A percentile compares a stretch with the other conserved stretches of the same genome.
Conservation (phyloP, 2,329 filamentous ascomycete species). For the Trichoderma sp. region DNA sequence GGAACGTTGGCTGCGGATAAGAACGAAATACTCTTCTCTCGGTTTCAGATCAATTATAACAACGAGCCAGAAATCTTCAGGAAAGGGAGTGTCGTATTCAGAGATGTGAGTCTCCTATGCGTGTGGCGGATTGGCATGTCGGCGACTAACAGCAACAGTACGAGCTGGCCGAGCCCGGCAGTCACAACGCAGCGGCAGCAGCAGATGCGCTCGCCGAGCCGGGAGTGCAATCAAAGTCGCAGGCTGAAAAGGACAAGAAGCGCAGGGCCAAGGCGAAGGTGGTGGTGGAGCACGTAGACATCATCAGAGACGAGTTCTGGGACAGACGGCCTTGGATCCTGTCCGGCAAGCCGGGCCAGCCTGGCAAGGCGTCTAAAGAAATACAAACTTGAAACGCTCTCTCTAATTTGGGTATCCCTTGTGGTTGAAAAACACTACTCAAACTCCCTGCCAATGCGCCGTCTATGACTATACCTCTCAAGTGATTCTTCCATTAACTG, state of each 20-base stretch:
- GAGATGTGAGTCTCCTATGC: slow-evolving; percentile 60
- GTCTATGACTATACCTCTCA: not conserved
- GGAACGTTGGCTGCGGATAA: slow-evolving; percentile 86
- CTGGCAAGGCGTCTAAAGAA: slow-evolving; percentile 67
- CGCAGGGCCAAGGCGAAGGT: slow-evolving; percentile 77
- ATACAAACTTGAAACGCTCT: slow-evolving; percentile 39
- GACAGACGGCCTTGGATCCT: slow-evolving; percentile 80
- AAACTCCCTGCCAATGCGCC: slow-evolving; percentile 36
- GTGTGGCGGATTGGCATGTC: not conserved
- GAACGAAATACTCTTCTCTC: slow-evolving; percentile 90
- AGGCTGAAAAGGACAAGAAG: slow-evolving; percentile 81
- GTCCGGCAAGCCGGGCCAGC: slow-evolving; percentile 67
- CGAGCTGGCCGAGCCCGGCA: slow-evolving; percentile 65
- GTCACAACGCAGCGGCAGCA: slow-evolving; percentile 50
- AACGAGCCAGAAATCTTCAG: slow-evolving; percentile 90
- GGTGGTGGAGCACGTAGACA: slow-evolving; percentile 82
- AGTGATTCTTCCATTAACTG: not conserved
- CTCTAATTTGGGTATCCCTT: slow-evolving; percentile 39
- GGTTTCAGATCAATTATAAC: slow-evolving; percentile 95
- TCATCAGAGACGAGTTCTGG: slow-evolving; percentile 97
- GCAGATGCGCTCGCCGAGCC: slow-evolving; percentile 57
- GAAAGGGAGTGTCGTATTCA: slow-evolving; percentile 88
- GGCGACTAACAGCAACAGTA: slow-evolving; percentile 54
- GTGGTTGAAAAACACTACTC: slow-evolving; percentile 34
- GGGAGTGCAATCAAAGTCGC: slow-evolving; percentile 69